Evolutionary conservation across 352 stramenopile genomes (phyloP).

Genomic region (Blastocystis sp.): DNA sequence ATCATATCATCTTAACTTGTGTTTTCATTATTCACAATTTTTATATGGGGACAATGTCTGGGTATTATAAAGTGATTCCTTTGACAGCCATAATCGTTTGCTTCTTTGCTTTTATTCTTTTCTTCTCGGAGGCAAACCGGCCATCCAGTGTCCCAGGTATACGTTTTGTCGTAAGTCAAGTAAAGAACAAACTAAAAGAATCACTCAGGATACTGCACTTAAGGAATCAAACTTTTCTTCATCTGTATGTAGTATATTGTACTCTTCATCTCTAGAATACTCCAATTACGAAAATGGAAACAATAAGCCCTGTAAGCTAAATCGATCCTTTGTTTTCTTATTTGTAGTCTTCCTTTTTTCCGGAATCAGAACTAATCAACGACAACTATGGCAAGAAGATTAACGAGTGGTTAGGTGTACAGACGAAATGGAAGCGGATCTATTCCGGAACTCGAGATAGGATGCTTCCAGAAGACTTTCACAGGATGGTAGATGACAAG

Average conservation of each 20-base stretch:
- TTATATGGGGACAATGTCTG: background rate
- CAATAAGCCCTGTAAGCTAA: background rate
- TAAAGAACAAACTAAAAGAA: background rate
- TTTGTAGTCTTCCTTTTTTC: background rate
- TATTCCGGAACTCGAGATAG: background rate
- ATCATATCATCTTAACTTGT: background rate
- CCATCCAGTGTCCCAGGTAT: background rate
- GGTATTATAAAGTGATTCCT: background rate
- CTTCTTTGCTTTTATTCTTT: background rate
- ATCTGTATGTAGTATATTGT: background rate
- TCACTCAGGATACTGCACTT: background rate
- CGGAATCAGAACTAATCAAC: background rate
- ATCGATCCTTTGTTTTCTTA: background rate
- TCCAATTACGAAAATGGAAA: background rate
- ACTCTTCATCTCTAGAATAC: background rate
- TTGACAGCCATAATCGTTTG: background rate
- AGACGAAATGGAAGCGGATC: background rate
- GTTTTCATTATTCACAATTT: background rate
- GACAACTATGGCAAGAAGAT: background rate
- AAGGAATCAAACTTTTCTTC: background rate
- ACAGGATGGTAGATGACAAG: conserved; percentile 12
- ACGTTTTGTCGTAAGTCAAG: background rate
- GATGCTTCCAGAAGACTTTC: conserved; percentile 4
- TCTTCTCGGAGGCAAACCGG: background rate
- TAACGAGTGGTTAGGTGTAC: background rate